Evolutionary conservation across 208 protist genomes (phyloP).

Genomic region (Blastocrithidia nonstop): DNA sequence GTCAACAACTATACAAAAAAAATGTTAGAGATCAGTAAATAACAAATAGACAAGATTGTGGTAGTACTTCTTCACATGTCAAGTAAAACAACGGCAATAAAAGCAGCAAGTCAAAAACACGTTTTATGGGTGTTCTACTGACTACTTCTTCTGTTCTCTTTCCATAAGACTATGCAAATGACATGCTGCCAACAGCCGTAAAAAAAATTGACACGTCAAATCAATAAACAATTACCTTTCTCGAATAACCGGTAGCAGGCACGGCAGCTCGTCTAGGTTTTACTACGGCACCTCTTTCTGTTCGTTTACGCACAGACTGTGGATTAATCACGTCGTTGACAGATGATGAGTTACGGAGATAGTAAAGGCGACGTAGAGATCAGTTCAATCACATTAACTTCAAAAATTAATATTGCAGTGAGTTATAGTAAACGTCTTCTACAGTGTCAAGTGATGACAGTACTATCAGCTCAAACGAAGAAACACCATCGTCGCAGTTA

Average conservation of each 20-base stretch:
- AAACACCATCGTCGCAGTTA: too few species aligned
- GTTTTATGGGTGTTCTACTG: slow-evolving; percentile 34
- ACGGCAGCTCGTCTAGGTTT: slow-evolving; percentile 27
- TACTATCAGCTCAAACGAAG: too few species aligned
- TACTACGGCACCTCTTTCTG: slow-evolving; percentile 23
- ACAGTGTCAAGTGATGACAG: too few species aligned
- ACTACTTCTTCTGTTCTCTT: slow-evolving; percentile 60
- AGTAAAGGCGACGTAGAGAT: background rate
- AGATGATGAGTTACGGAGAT: background rate
- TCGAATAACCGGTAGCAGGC: slow-evolving; percentile 64
- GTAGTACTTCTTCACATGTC: background rate
- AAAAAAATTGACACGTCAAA: slow-evolving; percentile 3
- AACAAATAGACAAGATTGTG: background rate
- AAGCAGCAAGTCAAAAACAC: background rate
- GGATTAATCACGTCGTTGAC: slow-evolving; percentile 37
- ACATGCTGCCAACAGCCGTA: background rate
- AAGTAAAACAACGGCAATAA: background rate
- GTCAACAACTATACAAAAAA: background rate
- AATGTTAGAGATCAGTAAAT: background rate
- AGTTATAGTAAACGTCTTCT: too few species aligned
- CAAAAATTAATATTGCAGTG: too few species aligned
- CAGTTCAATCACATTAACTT: too few species aligned
- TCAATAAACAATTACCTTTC: slow-evolving; percentile 25
- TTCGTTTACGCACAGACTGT: slow-evolving; percentile 25
- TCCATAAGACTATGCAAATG: slow-evolving; percentile 9